A percentile compares a stretch with the other conserved stretches of the same genome.
Evolutionary conservation across 768 basidiomycete genomes (phyloP).

Genomic region (Russula emetica): DNA sequence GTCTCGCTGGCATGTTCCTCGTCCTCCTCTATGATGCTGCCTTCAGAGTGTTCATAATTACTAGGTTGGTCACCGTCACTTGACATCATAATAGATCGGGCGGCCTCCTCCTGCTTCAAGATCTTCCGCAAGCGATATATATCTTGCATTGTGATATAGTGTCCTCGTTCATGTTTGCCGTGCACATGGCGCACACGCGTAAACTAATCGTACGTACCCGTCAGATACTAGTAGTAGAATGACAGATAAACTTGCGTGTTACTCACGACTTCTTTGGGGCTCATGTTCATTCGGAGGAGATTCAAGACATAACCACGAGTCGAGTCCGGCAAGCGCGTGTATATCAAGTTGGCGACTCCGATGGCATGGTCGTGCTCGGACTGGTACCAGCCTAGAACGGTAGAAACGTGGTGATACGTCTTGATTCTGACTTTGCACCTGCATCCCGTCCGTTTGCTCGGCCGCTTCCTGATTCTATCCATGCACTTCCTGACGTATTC

Average conservation of each 20-base stretch:
- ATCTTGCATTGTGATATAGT: not conserved
- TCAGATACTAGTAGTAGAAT: not conserved
- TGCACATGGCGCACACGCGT: not conserved
- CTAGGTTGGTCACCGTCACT: not conserved
- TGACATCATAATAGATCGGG: not conserved
- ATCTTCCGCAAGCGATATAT: not conserved
- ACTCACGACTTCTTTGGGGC: not conserved
- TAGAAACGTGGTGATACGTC: not conserved
- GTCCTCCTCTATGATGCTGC: not conserved
- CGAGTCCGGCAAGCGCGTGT: conserved; percentile 1
- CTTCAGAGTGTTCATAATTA: not conserved
- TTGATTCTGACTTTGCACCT: not conserved
- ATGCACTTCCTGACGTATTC: not conserved
- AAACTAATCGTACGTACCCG: not conserved
- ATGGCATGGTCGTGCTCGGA: conserved; percentile 2
- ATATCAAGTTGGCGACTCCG: not conserved
- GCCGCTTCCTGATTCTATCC: not conserved
- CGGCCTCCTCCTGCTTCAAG: not conserved
- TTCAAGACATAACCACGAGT: not conserved
- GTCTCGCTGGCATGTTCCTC: not conserved
- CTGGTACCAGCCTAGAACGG: conserved; percentile 10
- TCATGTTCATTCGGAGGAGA: conserved; percentile 1
- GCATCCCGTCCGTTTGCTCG: conserved; percentile 1
- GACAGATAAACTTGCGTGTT: not conserved
- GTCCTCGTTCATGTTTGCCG: not conserved